Evolutionary conservation across 768 basidiomycete species (phyloP).

Genomic region (Kwoniella sp.): DNA sequence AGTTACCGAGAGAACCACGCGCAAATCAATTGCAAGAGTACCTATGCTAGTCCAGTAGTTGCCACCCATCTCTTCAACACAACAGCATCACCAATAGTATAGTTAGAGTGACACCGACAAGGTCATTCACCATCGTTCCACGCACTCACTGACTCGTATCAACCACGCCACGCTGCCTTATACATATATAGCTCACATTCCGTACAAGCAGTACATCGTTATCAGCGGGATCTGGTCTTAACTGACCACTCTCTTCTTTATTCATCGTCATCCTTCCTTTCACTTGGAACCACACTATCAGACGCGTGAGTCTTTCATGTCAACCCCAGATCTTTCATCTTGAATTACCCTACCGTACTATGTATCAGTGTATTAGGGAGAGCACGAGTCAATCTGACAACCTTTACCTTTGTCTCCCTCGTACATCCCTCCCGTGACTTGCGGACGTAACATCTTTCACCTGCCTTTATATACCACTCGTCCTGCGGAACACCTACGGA

Average conservation of each 20-base stretch:
- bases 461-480: not conserved
- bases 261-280: not conserved
- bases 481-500: too few species aligned
- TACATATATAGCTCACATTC: too few species aligned
- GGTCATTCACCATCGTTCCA: too few species aligned
- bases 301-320: constrained; percentile 6
- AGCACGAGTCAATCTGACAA: not conserved
- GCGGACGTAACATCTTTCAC: not conserved
- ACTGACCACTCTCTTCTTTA: not conserved
- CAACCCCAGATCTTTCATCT: not conserved
- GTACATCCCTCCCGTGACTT: not conserved
- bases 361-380: not conserved
- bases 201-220: not conserved
- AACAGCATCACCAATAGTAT: too few species aligned
- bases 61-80: constrained; percentile 5
- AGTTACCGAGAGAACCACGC: constrained; percentile 3
- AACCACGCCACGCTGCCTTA: too few species aligned
- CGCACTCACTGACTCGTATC: too few species aligned
- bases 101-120: too few species aligned
- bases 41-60: not conserved
- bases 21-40: constrained; percentile 15
- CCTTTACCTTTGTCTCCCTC: constrained; percentile 3
- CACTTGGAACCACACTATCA: not conserved
- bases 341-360: not conserved
- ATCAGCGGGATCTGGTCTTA: not conserved